Evolutionary conservation across 108 stramenopile species (phyloP), one percentile per base, ranked within the genome.

Genomic region (Asterionellopsis glacialis): DNA sequence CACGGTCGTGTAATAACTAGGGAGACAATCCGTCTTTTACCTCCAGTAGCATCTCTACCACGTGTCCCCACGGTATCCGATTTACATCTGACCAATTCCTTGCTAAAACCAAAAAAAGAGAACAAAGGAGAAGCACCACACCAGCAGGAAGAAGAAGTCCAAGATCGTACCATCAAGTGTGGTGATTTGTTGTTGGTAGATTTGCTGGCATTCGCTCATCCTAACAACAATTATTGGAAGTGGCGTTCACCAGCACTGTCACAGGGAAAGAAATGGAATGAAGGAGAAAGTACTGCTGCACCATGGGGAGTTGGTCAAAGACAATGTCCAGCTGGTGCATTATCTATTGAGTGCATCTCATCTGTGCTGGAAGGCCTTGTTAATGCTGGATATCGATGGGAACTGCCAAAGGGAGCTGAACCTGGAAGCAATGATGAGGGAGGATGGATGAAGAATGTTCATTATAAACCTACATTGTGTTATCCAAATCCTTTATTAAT

Each of bases 1-100:
- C 33, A 33, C 7, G 28, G 21, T 23, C n/a, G 41, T 38, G 7
- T 41, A 22, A 25, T 58, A 15, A 33, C 22, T 6, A 58, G 4
- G 28, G 57, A 58, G 44, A 58, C 57, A 13, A 18, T 58, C 28
- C 39, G 57, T 7, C 28, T 58, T 25, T 41, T 58, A 4, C 57
- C 57, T 13, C 57, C 57, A 16, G 57, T 58, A 19, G 57, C 57
- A 41, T 38, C 57, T 15, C 38, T 58, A 33, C 57, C 57, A 4
- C 39, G 57, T 22, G 6, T 15, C 45, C 19, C 45, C 16, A 16
- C 19, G 9, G 19, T 47, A 19, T 21, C 19, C 6, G 45, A 47
- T 47, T 16, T 47, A 5, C 45, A 19, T 21, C 19, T 21, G 4
- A 2, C 19, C 19, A 9, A 16, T 2, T 4, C 2, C 19, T 47